Evolutionary conservation across 495 filamentous ascomycete genomes (phyloP).

Genomic region (Geoglossum glabrum): DNA sequence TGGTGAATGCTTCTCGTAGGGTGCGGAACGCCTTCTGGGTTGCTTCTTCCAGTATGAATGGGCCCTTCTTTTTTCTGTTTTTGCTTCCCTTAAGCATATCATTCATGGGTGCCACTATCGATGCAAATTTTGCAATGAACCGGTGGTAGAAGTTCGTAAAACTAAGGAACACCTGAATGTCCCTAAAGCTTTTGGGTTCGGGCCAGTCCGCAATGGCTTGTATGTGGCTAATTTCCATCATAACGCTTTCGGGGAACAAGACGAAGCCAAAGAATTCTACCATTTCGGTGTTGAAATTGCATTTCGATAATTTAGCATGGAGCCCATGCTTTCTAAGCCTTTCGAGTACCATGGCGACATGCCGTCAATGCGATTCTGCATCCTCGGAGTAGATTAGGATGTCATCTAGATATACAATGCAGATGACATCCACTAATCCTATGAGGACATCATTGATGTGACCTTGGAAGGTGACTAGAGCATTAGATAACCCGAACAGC

Average conservation of each 20-base stretch:
- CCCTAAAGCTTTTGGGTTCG: constrained; percentile 3
- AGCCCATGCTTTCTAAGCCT: background rate
- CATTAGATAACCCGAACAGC: background rate
- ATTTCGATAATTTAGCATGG: background rate
- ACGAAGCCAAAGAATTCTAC: constrained; percentile 10
- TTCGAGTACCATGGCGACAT: background rate
- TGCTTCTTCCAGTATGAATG: background rate
- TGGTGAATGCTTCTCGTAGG: constrained; percentile 3
- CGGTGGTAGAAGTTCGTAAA: constrained; percentile 13
- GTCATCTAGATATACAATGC: constrained; percentile 2
- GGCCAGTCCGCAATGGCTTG: constrained; percentile 10
- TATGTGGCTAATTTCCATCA: constrained; percentile 8
- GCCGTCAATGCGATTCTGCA: background rate
- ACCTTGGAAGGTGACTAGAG: background rate
- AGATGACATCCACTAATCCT: background rate
- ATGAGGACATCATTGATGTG: background rate
- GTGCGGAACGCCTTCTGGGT: background rate
- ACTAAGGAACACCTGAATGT: constrained; percentile 12
- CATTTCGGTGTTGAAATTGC: background rate
- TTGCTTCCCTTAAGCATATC: background rate
- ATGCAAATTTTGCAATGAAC: constrained; percentile 8
- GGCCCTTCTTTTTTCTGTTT: background rate
- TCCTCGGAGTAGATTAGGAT: background rate
- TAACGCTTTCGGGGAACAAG: constrained; percentile 5
- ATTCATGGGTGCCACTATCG: constrained; percentile 4